phyloP scores from a whole-genome alignment of 2,329 filamentous ascomycete species.

The Paraconiothyrium sp. region DNA sequence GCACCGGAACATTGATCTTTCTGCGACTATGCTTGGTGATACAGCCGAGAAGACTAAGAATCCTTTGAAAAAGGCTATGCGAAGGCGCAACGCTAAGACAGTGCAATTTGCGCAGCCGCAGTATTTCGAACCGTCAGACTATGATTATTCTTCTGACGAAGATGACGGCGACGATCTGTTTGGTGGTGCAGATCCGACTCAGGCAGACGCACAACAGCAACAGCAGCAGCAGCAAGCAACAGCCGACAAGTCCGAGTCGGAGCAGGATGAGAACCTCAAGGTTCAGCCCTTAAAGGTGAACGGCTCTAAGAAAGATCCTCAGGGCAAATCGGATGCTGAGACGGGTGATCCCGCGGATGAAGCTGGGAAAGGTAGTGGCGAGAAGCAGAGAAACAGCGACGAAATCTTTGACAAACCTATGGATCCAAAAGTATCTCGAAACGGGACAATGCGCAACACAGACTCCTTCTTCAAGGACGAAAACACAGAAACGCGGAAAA shows the following conservation, averaged over 20 bases:
- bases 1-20: constrained; percentile 93
- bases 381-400: constrained; percentile 68
- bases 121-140: constrained; percentile 87
- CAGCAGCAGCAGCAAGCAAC: constrained; percentile 31
- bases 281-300: constrained; percentile 52
- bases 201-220: constrained; percentile 29
- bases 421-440: constrained; percentile 67
- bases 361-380: constrained; percentile 52
- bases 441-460: constrained; percentile 87
- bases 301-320: constrained; percentile 42
- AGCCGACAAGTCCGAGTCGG: constrained; percentile 51
- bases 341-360: constrained; percentile 46
- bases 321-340: constrained; percentile 34
- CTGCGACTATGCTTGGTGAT: constrained; percentile 76
- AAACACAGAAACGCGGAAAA: constrained; percentile 93
- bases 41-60: constrained; percentile 83
- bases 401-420: constrained; percentile 67
- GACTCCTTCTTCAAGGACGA: constrained; percentile 99
- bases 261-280: constrained; percentile 48
- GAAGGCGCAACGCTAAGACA: constrained; percentile 81
- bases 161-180: constrained; percentile 63
- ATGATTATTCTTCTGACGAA: constrained; percentile 84
- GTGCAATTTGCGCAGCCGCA: constrained; percentile 87
- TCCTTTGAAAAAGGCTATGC: constrained; percentile 83
- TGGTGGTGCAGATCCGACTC: constrained; percentile 47